These are phyloP conservation scores for Eucalyptus cloeziana DNA, from an alignment of 345 rosid species.

Conservation along the genomic window DNA sequence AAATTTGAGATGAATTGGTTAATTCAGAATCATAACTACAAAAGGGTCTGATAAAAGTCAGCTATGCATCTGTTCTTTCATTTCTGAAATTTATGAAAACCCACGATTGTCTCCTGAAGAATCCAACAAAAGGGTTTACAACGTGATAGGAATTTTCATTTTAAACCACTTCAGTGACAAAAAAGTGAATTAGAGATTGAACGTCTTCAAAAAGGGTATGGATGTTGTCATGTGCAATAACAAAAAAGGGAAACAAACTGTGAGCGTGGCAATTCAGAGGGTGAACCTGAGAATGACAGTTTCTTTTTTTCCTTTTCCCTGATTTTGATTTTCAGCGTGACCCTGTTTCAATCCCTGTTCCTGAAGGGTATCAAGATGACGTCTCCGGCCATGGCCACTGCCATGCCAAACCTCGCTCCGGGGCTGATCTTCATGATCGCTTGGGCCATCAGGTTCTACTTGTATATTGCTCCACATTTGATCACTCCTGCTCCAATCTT, in stretches of 20 bases:
- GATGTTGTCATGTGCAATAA: neutral
- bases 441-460: constrained; percentile 53
- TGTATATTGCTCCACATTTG: neutral
- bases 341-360: constrained; percentile 64
- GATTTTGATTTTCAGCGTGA: constrained; percentile 38
- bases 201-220: neutral
- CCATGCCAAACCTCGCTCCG: constrained; percentile 96
- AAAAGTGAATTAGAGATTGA: neutral
- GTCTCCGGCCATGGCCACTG: constrained; percentile 88
- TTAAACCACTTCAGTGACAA: neutral
- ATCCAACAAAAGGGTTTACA: neutral
- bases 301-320: neutral
- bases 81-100: neutral
- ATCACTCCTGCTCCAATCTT: neutral
- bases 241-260: neutral
- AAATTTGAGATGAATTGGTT: neutral
- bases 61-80: neutral
- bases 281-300: neutral
- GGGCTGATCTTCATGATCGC: constrained; percentile 83
- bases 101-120: neutral
- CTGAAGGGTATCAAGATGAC: constrained; percentile 73
- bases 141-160: neutral
- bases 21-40: neutral
- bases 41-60: neutral
- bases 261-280: neutral